These are phyloP conservation scores for Edaphochlamys debaryana DNA, from an alignment of 139 green algal species.

Conservation along the genomic window DNA sequence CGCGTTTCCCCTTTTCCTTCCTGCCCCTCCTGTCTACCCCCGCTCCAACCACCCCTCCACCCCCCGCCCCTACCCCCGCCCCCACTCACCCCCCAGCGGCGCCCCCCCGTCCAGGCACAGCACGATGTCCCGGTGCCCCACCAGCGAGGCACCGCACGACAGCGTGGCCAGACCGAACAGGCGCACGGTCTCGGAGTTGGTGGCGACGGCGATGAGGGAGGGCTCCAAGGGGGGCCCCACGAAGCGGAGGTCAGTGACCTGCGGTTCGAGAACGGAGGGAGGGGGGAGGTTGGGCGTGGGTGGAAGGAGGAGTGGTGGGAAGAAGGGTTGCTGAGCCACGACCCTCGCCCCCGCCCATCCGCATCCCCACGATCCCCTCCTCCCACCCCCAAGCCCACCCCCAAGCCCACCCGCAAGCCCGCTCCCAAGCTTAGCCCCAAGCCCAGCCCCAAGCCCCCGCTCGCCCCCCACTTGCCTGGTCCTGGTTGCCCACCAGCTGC, in stretches of 20 bases:
- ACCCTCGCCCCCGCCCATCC: too few species aligned
- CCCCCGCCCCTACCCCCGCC: background rate
- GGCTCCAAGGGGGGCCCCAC: constrained; percentile 58
- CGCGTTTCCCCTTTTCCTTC: too few species aligned
- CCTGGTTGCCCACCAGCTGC: constrained; percentile 94
- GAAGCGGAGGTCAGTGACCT: constrained; percentile 89
- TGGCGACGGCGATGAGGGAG: constrained; percentile 78
- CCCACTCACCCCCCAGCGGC: background rate
- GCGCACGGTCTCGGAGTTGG: constrained; percentile 81
- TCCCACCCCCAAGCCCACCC: too few species aligned
- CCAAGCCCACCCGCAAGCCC: too few species aligned
- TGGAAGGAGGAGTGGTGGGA: background rate
- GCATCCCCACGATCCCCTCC: too few species aligned
- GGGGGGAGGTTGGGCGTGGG: background rate
- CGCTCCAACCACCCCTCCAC: too few species aligned
- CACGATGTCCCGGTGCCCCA: constrained; percentile 70
- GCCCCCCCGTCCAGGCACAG: constrained; percentile 56
- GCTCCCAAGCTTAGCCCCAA: too few species aligned
- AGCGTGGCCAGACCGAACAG: constrained; percentile 75
- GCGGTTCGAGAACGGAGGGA: background rate
- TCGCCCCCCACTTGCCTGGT: constrained; percentile 79
- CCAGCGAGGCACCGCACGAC: constrained; percentile 66
- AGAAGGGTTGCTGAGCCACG: background rate
- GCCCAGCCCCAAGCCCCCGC: too few species aligned
- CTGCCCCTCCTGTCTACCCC: too few species aligned